Evolutionary conservation across 139 green algal species (phyloP).

Genomic region (Tetraselmis striata): DNA sequence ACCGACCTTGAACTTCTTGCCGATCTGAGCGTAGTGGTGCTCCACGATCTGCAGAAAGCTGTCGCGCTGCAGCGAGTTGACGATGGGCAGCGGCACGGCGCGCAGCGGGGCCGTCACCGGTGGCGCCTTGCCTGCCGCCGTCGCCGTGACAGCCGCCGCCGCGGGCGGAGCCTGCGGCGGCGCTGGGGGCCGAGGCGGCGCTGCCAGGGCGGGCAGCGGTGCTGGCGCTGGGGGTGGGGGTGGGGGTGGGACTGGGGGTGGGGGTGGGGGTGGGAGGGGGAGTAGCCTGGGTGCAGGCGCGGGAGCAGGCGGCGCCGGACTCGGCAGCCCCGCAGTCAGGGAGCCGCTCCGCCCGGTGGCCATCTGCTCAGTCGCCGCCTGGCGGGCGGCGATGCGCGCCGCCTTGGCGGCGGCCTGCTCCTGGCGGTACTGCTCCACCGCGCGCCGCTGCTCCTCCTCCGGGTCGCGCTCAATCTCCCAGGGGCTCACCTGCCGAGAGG

Average conservation of each 20-base stretch:
- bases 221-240: too few species aligned
- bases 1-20: background rate
- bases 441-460: constrained; percentile 42
- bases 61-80: background rate
- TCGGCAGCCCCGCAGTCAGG: background rate
- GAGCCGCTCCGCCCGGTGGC: background rate
- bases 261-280: too few species aligned
- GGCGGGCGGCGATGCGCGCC: constrained; percentile 21
- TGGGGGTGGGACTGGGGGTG: too few species aligned
- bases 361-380: background rate
- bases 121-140: too few species aligned
- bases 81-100: background rate
- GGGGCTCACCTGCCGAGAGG: constrained; percentile 47
- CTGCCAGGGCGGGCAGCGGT: too few species aligned
- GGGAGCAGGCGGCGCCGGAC: too few species aligned
- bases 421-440: constrained; percentile 33
- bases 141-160: background rate
- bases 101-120: background rate
- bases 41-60: background rate
- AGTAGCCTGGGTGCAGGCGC: too few species aligned
- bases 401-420: constrained; percentile 33
- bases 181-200: background rate
- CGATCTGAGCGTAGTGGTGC: background rate
- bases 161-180: background rate
- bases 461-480: constrained; percentile 79